A percentile compares a stretch with the other conserved stretches of the same genome.
These are phyloP conservation scores for Mortierella sp. DNA, from an alignment of 371 early-diverging fungal species.

Conservation along the genomic window DNA sequence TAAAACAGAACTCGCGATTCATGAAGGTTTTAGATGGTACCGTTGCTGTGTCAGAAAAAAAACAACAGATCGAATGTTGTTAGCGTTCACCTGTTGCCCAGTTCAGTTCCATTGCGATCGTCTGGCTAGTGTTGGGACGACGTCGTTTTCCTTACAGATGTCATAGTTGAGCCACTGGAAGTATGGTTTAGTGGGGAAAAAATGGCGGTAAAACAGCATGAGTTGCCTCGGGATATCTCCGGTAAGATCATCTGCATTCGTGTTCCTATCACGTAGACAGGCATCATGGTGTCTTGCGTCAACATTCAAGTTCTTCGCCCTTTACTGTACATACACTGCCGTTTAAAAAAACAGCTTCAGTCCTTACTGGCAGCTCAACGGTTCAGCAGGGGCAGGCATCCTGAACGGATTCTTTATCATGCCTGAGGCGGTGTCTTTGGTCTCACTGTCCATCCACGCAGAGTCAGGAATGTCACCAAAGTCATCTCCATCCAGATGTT, in stretches of 20 bases:
- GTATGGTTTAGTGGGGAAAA: slow-evolving; percentile 87
- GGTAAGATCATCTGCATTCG: slow-evolving; percentile 10
- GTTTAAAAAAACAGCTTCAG: neutral
- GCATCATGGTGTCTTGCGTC: no score
- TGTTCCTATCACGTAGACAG: neutral
- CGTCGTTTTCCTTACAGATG: slow-evolving; percentile 64
- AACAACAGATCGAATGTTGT: neutral
- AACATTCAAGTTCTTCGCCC: no score
- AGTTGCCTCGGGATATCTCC: slow-evolving; percentile 56
- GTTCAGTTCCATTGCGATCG: no score
- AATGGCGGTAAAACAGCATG: slow-evolving; percentile 80
- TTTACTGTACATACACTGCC: no score
- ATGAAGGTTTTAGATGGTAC: slow-evolving; percentile 71
- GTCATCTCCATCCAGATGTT: slow-evolving; percentile 10
- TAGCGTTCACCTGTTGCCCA: no score
- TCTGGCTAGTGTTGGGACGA: no score
- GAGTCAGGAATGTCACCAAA: slow-evolving; percentile 27
- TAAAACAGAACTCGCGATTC: slow-evolving; percentile 96
- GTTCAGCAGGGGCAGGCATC: neutral
- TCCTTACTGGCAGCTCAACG: slow-evolving; percentile 4
- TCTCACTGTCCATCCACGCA: slow-evolving; percentile 2
- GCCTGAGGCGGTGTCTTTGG: slow-evolving; percentile 4
- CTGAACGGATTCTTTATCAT: slow-evolving; percentile 10
- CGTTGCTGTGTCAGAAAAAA: slow-evolving; percentile 17
- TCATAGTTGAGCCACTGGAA: slow-evolving; percentile 90